Conservation (phyloP, 768 basidiomycete genomes). For the Podaxis sp. region DNA sequence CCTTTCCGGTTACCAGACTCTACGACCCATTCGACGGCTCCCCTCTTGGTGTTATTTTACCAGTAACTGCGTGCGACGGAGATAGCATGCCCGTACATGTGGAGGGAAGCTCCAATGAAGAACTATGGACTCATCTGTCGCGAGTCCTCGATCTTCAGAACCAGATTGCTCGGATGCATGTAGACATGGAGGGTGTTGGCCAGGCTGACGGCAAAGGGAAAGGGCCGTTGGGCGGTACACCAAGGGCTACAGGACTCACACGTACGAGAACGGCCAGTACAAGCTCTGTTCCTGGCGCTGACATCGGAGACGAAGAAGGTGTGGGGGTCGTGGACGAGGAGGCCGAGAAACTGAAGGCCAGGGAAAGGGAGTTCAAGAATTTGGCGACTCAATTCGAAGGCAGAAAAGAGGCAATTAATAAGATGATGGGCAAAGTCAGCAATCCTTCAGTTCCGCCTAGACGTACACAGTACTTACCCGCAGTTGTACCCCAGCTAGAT, state of each 20-base stretch:
- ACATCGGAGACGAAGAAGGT: conserved; percentile 46
- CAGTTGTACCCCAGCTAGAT: conserved; percentile 46
- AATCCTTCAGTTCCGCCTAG: conserved; percentile 9
- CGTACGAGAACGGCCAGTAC: conserved; percentile 23
- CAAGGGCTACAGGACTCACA: conserved; percentile 4
- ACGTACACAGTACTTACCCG: conserved; percentile 7
- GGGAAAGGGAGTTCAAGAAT: conserved; percentile 69
- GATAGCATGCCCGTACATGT: neutral
- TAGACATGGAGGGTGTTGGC: conserved; percentile 72
- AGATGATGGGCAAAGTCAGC: conserved; percentile 72
- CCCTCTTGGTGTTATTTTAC: conserved; percentile 21
- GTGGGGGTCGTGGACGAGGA: conserved; percentile 55
- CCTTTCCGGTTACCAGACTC: conserved; percentile 19
- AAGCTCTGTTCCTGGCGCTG: conserved; percentile 27
- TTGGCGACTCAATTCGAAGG: conserved; percentile 69
- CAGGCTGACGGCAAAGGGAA: conserved; percentile 27
- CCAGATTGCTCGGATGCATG: conserved; percentile 70
- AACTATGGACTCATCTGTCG: conserved; percentile 67
- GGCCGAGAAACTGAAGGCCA: conserved; percentile 50
- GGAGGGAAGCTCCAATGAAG: conserved; percentile 29
- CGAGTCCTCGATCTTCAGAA: conserved; percentile 72
- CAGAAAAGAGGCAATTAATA: conserved; percentile 65
- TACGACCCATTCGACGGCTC: conserved; percentile 32
- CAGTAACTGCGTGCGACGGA: neutral
- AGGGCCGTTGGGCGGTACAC: conserved; percentile 12